Conservation (phyloP, 148 eudicot genomes). For the Selenicereus undatus region DNA sequence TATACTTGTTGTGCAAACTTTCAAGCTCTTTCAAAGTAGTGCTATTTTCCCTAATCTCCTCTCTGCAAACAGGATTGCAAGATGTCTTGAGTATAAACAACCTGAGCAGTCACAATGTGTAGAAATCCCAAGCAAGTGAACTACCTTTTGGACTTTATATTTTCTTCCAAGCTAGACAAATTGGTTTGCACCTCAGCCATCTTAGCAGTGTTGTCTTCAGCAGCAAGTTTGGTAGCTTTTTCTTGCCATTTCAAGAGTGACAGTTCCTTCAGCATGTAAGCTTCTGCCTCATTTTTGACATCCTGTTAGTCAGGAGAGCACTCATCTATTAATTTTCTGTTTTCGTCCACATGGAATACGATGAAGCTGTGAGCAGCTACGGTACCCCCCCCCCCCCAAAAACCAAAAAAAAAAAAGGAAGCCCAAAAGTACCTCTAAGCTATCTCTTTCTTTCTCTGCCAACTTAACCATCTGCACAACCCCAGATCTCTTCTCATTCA, state of each 20-base stretch:
- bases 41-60: constrained; percentile 60
- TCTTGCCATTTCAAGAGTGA: constrained; percentile 90
- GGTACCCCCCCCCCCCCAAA: too few species aligned
- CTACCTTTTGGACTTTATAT: constrained; percentile 67
- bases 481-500: constrained; percentile 86
- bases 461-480: constrained; percentile 98
- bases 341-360: not conserved
- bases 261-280: constrained; percentile 83
- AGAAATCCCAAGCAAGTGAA: not conserved
- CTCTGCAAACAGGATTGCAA: constrained; percentile 39
- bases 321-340: not conserved
- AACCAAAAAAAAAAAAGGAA: not conserved
- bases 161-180: constrained; percentile 61
- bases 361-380: not conserved
- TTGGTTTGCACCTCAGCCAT: constrained; percentile 50
- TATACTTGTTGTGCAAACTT: constrained; percentile 61
- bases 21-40: constrained; percentile 76
- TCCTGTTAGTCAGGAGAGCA: constrained; percentile 33
- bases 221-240: constrained; percentile 74
- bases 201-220: constrained; percentile 57
- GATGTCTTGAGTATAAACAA: not conserved
- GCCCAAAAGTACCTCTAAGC: constrained; percentile 59
- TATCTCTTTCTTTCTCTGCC: constrained; percentile 94
- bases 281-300: constrained; percentile 96
- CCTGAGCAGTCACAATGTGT: not conserved